These are phyloP conservation scores for Aspergillus viridinutans DNA, from an alignment of 2,329 filamentous ascomycete species.

Conservation along the genomic window DNA sequence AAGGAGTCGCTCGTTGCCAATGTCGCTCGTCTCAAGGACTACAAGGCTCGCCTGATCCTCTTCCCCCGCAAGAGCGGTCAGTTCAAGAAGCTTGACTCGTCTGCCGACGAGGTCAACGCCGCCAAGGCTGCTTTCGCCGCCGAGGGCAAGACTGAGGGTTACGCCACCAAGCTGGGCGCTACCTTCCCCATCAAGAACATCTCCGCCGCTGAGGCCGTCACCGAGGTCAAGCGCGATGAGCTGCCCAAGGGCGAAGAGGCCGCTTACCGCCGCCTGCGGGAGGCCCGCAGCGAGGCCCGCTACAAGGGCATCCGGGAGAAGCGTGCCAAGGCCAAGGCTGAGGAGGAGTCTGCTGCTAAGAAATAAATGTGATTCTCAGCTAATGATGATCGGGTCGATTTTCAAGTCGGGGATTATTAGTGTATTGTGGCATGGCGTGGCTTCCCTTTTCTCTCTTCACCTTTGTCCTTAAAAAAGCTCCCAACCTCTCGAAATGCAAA, in stretches of 20 bases:
- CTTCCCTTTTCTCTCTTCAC: constrained; percentile 29
- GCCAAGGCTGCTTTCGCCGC: constrained; percentile 54
- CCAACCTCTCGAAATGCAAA: constrained; percentile 37
- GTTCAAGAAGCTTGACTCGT: constrained; percentile 86
- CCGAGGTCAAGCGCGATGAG: constrained; percentile 76
- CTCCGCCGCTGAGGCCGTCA: constrained; percentile 54
- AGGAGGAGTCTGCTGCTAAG: constrained; percentile 57
- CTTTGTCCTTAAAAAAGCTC: constrained; percentile 35
- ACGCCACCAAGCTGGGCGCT: constrained; percentile 51
- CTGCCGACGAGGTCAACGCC: constrained; percentile 75
- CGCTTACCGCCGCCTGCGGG: constrained; percentile 82
- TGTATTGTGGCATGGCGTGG: constrained; percentile 36
- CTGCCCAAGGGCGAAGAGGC: constrained; percentile 75
- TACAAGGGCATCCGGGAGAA: constrained; percentile 83
- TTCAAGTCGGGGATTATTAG: constrained; percentile 31
- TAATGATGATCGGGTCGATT: constrained; percentile 40
- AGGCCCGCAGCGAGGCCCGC: constrained; percentile 77
- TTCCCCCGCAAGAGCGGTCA: constrained; percentile 94
- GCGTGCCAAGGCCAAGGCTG: constrained; percentile 78
- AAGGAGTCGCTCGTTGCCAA: constrained; percentile 93
- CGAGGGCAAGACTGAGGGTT: constrained; percentile 49
- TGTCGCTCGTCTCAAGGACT: constrained; percentile 96
- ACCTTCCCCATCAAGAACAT: constrained; percentile 70
- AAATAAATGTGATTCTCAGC: constrained; percentile 44
- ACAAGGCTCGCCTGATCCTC: constrained; percentile 92